Conservation (phyloP, 2,329 filamentous ascomycete species). For the Cladophialophora psammophila region DNA sequence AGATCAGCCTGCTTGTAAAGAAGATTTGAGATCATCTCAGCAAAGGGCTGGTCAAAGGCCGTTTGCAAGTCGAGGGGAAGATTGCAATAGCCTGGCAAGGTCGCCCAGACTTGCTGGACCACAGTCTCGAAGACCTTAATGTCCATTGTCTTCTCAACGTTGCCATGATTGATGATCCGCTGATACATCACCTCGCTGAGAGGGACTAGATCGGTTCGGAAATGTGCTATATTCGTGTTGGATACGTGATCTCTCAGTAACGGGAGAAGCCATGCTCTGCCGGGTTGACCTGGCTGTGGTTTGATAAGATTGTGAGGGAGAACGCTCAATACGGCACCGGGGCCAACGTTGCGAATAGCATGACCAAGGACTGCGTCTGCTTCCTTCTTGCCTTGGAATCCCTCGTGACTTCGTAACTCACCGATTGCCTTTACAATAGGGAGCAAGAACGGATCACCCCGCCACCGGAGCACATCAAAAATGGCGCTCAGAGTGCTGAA, state of each 20-base stretch:
- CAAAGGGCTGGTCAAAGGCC: constrained; percentile 85
- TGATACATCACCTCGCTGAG: constrained; percentile 91
- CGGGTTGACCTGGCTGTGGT: constrained; percentile 77
- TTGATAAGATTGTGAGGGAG: constrained; percentile 85
- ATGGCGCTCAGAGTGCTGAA: constrained; percentile 87
- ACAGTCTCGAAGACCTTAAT: constrained; percentile 98
- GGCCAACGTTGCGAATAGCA: constrained; percentile 88
- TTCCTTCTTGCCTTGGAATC: constrained; percentile 92
- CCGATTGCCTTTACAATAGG: constrained; percentile 80
- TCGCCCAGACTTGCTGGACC: constrained; percentile 93
- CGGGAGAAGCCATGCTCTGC: constrained; percentile 93
- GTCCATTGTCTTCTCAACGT: constrained; percentile 89
- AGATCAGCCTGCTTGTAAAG: constrained; percentile 91
- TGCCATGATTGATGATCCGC: constrained; percentile 80
- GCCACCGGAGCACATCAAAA: constrained; percentile 87
- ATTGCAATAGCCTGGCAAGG: constrained; percentile 93
- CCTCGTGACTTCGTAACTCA: constrained; percentile 84
- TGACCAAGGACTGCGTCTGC: constrained; percentile 89
- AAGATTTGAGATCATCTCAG: constrained; percentile 87
- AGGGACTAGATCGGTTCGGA: constrained; percentile 84
- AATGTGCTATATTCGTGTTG: constrained; percentile 86
- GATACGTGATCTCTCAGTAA: constrained; percentile 87
- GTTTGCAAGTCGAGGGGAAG: constrained; percentile 78
- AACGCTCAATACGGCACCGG: constrained; percentile 79
- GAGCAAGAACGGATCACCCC: constrained; percentile 77